Evolutionary conservation across 495 filamentous ascomycete species (phyloP), one percentile per base, ranked within the genome.

Genomic region (Podospora tetraspora): DNA sequence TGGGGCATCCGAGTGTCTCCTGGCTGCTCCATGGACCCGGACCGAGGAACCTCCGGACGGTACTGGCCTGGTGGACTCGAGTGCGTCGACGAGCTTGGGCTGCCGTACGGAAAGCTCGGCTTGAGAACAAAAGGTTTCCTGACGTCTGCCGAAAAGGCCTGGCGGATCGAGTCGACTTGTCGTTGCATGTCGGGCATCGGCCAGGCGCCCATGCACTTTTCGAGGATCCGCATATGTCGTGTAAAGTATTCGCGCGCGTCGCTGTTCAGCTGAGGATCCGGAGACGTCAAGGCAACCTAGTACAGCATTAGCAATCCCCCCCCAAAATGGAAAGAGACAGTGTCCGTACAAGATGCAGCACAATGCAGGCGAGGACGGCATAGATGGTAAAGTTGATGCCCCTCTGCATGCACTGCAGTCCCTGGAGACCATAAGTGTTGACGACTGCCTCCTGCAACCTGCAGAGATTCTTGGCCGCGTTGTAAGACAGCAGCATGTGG

Each of bases 351-450:
- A 99, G 79, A 80, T 99, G 96, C 67, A 99, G 85, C 82, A 97
- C 95, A 30, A 93, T 95, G 82, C 93, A 97, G 13, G 92, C 97
- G 52, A 99, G 82, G 29, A 97, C 85, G 57, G 88, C 88, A 74
- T 99, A 99, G 23, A 99, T 96, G 23, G 93, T 92, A 76, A 97
- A 97, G 80, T 93, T 97, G 73, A 97, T 92, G 43, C 95, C 95
- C 69, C 95, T 85, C 75, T 93, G 89, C 95, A 99, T 98, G 82
- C 90, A 96, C 67, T 94, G 84, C 2, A 98, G 82, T 1, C 95
- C 96, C 59, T 86, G 84, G 59, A 97, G 79, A 1, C 93, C 92
- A 76, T 90, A 96, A 1, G 86, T 84, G 64, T 89, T 82, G 61
- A 96, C 73, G 67, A 98, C 88, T 12, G 88, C 90, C 80, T 98